These are phyloP conservation scores for Sonneratia alba DNA, from an alignment of 345 rosid genomes.

Conservation along the genomic window DNA sequence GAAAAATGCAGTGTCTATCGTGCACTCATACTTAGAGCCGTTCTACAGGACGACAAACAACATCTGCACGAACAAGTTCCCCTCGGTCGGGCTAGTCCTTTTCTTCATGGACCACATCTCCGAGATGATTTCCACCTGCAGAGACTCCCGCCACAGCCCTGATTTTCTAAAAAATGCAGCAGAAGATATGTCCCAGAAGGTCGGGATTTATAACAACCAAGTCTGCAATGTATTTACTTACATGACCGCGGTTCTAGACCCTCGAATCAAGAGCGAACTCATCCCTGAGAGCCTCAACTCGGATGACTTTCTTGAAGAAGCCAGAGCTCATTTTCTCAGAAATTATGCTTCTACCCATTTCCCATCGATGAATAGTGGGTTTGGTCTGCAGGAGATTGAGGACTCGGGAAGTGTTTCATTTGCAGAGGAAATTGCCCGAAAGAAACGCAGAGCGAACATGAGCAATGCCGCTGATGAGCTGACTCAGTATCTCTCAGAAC, in stretches of 20 bases:
- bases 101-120: slow-evolving; percentile 96
- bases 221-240: slow-evolving; percentile 69
- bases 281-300: slow-evolving; percentile 68
- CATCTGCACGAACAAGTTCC: slow-evolving; percentile 65
- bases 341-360: slow-evolving; percentile 59
- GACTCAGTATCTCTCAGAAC: slow-evolving; percentile 79
- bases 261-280: slow-evolving; percentile 77
- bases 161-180: slow-evolving; percentile 81
- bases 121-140: slow-evolving; percentile 57
- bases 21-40: slow-evolving; percentile 71
- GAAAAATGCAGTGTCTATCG: slow-evolving; percentile 46
- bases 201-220: slow-evolving; percentile 57
- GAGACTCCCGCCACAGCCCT: slow-evolving; percentile 59
- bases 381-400: slow-evolving; percentile 60
- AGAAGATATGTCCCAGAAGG: slow-evolving; percentile 82
- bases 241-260: slow-evolving; percentile 88
- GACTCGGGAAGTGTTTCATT: slow-evolving; percentile 76
- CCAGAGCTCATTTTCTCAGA: slow-evolving; percentile 61
- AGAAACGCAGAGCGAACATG: slow-evolving; percentile 76
- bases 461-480: slow-evolving; percentile 68
- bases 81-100: slow-evolving; percentile 70
- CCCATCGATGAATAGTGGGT: slow-evolving; percentile 45
- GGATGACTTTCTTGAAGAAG: slow-evolving; percentile 74
- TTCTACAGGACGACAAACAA: slow-evolving; percentile 72
- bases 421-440: slow-evolving; percentile 85